A percentile compares a stretch with the other conserved stretches of the same genome.
Conservation (phyloP, 768 basidiomycete genomes). For the Tephrocybe sp. region DNA sequence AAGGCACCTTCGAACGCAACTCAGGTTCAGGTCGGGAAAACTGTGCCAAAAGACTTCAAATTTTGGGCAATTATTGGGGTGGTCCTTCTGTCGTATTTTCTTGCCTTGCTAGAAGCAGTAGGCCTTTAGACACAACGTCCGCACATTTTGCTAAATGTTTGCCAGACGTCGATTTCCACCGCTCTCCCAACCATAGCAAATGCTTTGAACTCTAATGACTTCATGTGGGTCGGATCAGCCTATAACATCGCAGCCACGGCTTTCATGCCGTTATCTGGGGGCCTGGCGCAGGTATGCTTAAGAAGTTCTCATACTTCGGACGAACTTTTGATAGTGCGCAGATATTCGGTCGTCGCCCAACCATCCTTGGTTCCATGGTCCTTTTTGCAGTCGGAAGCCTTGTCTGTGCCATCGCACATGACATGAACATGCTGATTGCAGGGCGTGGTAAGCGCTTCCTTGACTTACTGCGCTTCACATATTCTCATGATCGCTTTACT, state of each 20-base stretch:
- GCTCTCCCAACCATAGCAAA: slow-evolving; percentile 26
- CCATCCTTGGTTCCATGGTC: slow-evolving; percentile 28
- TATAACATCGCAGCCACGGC: slow-evolving; percentile 43
- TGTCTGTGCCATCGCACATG: slow-evolving; percentile 40
- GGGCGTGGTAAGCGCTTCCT: slow-evolving; percentile 28
- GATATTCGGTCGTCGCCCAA: slow-evolving; percentile 39
- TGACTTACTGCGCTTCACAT: not conserved
- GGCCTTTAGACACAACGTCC: not conserved
- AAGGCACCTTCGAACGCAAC: not conserved
- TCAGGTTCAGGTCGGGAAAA: not conserved
- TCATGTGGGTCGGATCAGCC: slow-evolving; percentile 44
- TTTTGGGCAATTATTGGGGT: slow-evolving; percentile 9
- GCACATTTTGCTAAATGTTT: not conserved
- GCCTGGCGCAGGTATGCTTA: slow-evolving; percentile 21
- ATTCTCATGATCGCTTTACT: not conserved
- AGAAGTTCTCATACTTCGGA: not conserved
- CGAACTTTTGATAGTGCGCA: slow-evolving; percentile 7
- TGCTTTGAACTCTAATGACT: slow-evolving; percentile 34
- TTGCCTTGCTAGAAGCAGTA: slow-evolving; percentile 6
- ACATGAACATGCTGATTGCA: slow-evolving; percentile 42
- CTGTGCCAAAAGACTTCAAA: slow-evolving; percentile 2
- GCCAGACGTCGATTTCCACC: slow-evolving; percentile 20
- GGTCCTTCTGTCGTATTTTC: slow-evolving; percentile 5
- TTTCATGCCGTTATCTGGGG: slow-evolving; percentile 36
- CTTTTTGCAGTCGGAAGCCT: slow-evolving; percentile 46